Base-by-base conservation (phyloP, 257 asterid species). In the Salvia hispanica region DNA sequence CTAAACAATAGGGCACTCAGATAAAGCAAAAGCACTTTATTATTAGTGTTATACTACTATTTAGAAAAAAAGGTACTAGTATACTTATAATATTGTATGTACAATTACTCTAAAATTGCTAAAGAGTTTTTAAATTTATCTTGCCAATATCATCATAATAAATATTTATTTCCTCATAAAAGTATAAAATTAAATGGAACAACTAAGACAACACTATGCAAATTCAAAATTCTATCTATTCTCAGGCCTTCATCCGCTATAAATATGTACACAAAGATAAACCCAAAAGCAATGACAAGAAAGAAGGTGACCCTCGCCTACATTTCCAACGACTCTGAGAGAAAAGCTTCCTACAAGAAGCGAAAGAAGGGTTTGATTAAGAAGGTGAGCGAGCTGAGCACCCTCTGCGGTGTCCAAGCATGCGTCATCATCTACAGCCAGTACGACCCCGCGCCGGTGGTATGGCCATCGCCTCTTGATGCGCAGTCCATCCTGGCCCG, bases 321-420 rank as follows among this genome's bases (percentile, higher is more conserved):
- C 76, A 80, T 83, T 0, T 13, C 61, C 39, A 81, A 76, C 31
- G 84, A 83, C 45, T 47, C 84, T 0, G 82, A 78, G 21, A 71
- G 89, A 34, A 76, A 74, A 64, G 86, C 89, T 0, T 76, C 89
- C 0, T 83, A 46, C 72, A 76, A 74, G 70, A 83, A 83, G 11
- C 44, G 89, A 6, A 83, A 81, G 82, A 83, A 69, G 74, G 89
- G 89, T 0, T 46, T 81, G 44, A 66, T 83, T 44, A 83, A 83
- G 72, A 81, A 83, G n/a, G 79, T 74, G 18, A 53, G 62, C 6
- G 86, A 83, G 62, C 39, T 83, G 4, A 73, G 70, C 78, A 76
- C 76, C 10, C 82, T 83, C 0, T 80, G 89, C 45, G 89, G 74
- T 12, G 82, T 83, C 2, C 77, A 78, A 0, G 82, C 84, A 2